Base-by-base conservation (phyloP, 345 rosid species). In the Eucalyptus urophylla region DNA sequence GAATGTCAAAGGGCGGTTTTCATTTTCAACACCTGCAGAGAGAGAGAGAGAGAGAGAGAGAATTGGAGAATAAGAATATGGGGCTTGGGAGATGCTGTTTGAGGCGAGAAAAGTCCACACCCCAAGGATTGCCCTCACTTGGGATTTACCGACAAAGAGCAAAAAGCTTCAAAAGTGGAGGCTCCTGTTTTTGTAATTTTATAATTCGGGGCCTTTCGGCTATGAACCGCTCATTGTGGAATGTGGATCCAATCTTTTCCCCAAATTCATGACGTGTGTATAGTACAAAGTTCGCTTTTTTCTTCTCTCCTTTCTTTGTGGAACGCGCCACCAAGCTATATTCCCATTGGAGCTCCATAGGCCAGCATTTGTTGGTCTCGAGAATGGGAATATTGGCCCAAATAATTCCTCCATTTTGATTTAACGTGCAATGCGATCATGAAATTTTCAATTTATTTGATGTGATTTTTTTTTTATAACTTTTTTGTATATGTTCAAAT, bases 1-100 rank as follows among this genome's bases (percentile, higher is more conserved):
- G 19, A 86, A 31, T 93, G 97, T 95, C 97, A 97, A 96, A 95
- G 91, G 92, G 51, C 16, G 83, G 25, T 49, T 87, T 12, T 49
- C 17, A 50, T 49, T 87, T 12, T 49, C 22, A 58, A 5, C 44
- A 17, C 33, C 8, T 14, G 9, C 16, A n/a, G 17, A 14, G 16
- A n/a, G 16, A 60, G 8, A 11, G 13, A 60, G 27, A 58, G 37
- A 51, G 54, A 16, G 22, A 31, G 22, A 16, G 60, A 54, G 25
- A 16, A 31, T 9, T n/a, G 16, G 44, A 40, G 22, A 22, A 33
- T 33, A 8, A 40, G 43, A 37, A 37, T 5, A 16, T 33, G 24
- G 44, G 4, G 12, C 13, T 8, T 16, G 81, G 44, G 44, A 37
- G 44, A 69, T 19, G 45, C 45, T 72, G 81, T 37, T 37, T 37